phyloP scores from a whole-genome alignment of 2,329 filamentous ascomycete genomes.

The Westerdykella aurantiaca region DNA sequence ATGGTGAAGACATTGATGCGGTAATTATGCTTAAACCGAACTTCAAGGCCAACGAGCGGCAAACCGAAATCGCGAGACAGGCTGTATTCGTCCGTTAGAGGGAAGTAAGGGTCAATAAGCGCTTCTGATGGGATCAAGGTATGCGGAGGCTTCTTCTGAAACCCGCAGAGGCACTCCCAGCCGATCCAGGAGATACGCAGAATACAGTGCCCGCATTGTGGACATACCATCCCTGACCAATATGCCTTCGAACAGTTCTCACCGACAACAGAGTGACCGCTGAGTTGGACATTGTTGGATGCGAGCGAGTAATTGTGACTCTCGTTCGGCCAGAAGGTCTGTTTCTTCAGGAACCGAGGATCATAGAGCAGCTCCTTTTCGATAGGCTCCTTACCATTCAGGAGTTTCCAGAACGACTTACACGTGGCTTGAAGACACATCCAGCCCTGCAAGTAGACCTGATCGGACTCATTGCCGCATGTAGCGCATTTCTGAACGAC shows the following conservation, averaged over 20 bases:
- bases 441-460: conserved; percentile 48
- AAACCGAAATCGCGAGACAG: conserved; percentile 25
- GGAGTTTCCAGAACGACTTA: conserved; percentile 49
- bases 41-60: conserved; percentile 25
- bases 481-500: conserved; percentile 33
- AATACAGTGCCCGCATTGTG: conserved; percentile 56
- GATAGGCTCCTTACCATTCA: conserved; percentile 22
- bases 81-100: conserved; percentile 30
- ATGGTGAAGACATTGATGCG: conserved; percentile 44
- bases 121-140: conserved; percentile 22
- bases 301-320: conserved; percentile 34
- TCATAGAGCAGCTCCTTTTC: conserved; percentile 47
- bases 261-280: conserved; percentile 35
- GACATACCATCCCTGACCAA: conserved; percentile 62
- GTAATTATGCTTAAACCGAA: conserved; percentile 37
- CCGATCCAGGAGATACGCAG: conserved; percentile 55
- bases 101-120: conserved; percentile 33
- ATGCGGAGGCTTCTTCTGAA: conserved; percentile 34
- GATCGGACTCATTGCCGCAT: conserved; percentile 31
- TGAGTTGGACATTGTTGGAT: conserved; percentile 17
- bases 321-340: conserved; percentile 42
- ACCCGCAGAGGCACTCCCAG: conserved; percentile 58
- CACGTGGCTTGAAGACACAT: conserved; percentile 55
- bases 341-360: conserved; percentile 52
- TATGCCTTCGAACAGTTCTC: conserved; percentile 49